Percentiles rank a stretch among this genome's conserved stretches.
These are phyloP conservation scores for Saccharomyces jurei DNA, from an alignment of 805 yeast genomes.

Conservation along the genomic window DNA sequence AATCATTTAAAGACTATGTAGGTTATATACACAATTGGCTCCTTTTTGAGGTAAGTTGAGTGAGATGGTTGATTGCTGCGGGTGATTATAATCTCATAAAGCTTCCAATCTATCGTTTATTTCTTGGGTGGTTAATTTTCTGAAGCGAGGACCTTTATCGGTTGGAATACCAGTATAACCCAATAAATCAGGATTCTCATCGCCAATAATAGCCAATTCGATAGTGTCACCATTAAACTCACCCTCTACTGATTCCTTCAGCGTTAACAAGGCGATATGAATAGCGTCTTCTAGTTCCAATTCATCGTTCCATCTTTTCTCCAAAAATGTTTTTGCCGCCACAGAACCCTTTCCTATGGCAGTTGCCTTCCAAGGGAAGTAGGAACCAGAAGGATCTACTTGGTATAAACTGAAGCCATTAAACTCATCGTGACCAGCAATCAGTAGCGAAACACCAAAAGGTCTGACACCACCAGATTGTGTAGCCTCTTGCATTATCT, in stretches of 20 bases:
- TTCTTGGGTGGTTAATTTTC: slow-evolving; percentile 78
- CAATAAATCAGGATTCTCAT: slow-evolving; percentile 67
- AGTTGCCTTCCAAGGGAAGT: slow-evolving; percentile 99
- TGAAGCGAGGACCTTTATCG: slow-evolving; percentile 83
- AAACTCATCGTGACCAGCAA: slow-evolving; percentile 86
- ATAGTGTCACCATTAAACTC: slow-evolving; percentile 95
- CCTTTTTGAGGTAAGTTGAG: background rate
- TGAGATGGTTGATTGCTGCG: background rate
- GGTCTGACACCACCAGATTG: slow-evolving; percentile 98
- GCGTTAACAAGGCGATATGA: slow-evolving; percentile 86
- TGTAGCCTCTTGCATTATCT: slow-evolving; percentile 96
- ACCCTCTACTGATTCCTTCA: slow-evolving; percentile 95
- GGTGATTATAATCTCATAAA: slow-evolving; percentile 38
- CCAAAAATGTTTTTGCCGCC: slow-evolving; percentile 95
- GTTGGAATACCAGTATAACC: slow-evolving; percentile 78
- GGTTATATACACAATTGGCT: background rate
- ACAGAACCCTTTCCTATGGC: slow-evolving; percentile 95
- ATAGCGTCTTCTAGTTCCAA: slow-evolving; percentile 96
- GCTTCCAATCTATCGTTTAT: slow-evolving; percentile 93
- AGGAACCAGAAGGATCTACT: slow-evolving; percentile 96
- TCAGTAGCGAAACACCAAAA: slow-evolving; percentile 89
- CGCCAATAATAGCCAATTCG: slow-evolving; percentile 82
- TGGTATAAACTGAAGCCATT: slow-evolving; percentile 78
- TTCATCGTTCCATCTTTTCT: slow-evolving; percentile 97
- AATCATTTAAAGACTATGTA: background rate